Evolutionary conservation across 257 asterid genomes (phyloP), one percentile per base, ranked within the genome.

Genomic region (Solanum stenotomum): DNA sequence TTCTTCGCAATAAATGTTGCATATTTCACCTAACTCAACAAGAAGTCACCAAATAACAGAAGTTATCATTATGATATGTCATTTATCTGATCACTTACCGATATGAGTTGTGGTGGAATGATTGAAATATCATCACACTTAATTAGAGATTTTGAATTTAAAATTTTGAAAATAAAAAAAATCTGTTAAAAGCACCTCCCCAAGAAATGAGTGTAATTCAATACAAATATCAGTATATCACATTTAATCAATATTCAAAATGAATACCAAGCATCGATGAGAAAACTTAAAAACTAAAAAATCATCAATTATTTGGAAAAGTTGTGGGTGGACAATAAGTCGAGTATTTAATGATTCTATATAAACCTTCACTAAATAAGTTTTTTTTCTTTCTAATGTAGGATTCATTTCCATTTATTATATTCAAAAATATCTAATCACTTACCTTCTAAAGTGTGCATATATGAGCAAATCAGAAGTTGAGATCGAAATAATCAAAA

Each of bases 51-150:
- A 18, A 52, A 52, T 52, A 52, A 18, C 10, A 6, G 4, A 52
- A 52, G n/a, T 52, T 52, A 5, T 1, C 4, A 2, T 52, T 18
- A 52, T 6, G 10, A 52, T 3, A 6, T 6, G n/a, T 2, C 65
- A 56, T 56, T 52, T 56, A 56, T 16, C n/a, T 56, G 10, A 2
- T 56, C 2, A 56, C 3, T 2, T 18, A 56, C 1, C 4, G 4
- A 18, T 56, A 56, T 3, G 4, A 18, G 1, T 18, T 3, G 10
- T 6, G 65, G 0, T 56, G 10, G 0, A 56, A 56, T 56, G 4
- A 1, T 18, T 56, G 23, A 2, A 6, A 52, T 52, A 52, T 18
- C 10, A 6, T 52, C 0, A 2, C 0, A 0, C 3, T 18, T 52
- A 6, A 1, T 18, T 2, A 56, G 4, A 18, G 10, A 3, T 18